A percentile compares a stretch with the other conserved stretches of the same genome.
phyloP scores from a whole-genome alignment of 768 basidiomycete genomes.

The Tulasnella sp. region DNA sequence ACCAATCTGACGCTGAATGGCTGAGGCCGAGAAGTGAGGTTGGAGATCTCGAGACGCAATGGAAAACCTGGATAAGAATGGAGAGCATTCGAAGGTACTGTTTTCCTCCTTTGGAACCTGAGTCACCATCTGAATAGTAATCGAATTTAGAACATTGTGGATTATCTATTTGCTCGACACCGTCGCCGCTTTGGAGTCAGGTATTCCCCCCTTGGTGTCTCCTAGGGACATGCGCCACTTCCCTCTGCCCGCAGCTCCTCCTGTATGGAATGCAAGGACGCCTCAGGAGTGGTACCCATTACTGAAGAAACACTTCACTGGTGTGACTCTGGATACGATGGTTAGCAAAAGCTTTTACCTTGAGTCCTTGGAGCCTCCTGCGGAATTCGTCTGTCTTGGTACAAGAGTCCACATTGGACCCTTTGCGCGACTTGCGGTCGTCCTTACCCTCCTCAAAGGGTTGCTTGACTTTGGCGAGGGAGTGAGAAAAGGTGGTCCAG shows the following conservation, averaged over 20 bases:
- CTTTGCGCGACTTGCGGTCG: slow-evolving; percentile 26
- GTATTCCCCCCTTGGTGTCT: slow-evolving; percentile 23
- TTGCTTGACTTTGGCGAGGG: slow-evolving; percentile 29
- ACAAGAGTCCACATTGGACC: slow-evolving; percentile 24
- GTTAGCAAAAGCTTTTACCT: slow-evolving; percentile 12
- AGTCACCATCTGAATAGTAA: not conserved
- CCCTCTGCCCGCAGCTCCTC: slow-evolving; percentile 28
- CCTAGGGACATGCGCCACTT: slow-evolving; percentile 24
- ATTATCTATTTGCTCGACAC: slow-evolving; percentile 30
- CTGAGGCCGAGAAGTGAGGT: slow-evolving; percentile 20
- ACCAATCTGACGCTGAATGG: slow-evolving; percentile 25
- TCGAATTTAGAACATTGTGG: slow-evolving; percentile 12
- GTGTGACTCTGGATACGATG: slow-evolving; percentile 20
- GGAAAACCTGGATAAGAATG: slow-evolving; percentile 28
- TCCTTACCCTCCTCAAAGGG: slow-evolving; percentile 26
- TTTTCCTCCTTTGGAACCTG: slow-evolving; percentile 9
- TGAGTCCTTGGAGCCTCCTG: not conserved
- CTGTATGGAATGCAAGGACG: slow-evolving; percentile 27
- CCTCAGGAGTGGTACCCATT: slow-evolving; percentile 25
- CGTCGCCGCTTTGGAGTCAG: slow-evolving; percentile 27
- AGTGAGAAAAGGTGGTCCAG: slow-evolving; percentile 18
- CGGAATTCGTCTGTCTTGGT: slow-evolving; percentile 3
- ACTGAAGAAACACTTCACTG: slow-evolving; percentile 21
- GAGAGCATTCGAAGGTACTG: slow-evolving; percentile 28
- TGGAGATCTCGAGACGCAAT: slow-evolving; percentile 21